A percentile compares a stretch with the other conserved stretches of the same genome.
Evolutionary conservation across 2,329 filamentous ascomycete species (phyloP).

Genomic region (Aspergillus aculeatinus): DNA sequence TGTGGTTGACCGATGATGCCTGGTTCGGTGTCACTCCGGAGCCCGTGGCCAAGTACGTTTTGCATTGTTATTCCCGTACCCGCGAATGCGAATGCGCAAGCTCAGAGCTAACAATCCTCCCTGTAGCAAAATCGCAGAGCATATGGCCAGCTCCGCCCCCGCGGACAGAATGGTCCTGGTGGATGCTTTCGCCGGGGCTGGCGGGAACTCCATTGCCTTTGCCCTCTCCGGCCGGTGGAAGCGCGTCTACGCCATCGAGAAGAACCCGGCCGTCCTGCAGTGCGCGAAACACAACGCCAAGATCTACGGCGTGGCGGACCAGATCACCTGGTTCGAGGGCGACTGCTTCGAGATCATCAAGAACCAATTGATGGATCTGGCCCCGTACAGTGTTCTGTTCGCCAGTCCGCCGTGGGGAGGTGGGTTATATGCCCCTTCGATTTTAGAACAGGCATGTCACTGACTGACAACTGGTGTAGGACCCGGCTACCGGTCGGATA

Average conservation of each 20-base stretch:
- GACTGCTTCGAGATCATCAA: conserved; percentile 77
- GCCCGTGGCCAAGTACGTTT: conserved; percentile 71
- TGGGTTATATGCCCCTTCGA: conserved; percentile 32
- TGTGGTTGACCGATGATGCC: conserved; percentile 87
- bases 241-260: conserved; percentile 84
- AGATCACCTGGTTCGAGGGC: conserved; percentile 81
- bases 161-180: conserved; percentile 66
- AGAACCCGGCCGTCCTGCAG: conserved; percentile 72
- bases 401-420: conserved; percentile 74
- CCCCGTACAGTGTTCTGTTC: conserved; percentile 61
- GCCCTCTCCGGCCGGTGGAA: conserved; percentile 77
- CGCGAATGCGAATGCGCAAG: no score
- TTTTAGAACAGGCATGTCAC: not conserved
- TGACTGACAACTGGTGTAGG: conserved; percentile 42
- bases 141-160: conserved; percentile 61
- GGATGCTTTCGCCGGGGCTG: conserved; percentile 87
- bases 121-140: conserved; percentile 74
- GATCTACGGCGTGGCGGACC: conserved; percentile 74
- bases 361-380: conserved; percentile 49
- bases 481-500: conserved; percentile 61
- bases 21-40: conserved; percentile 98
- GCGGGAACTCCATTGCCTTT: conserved; percentile 94
- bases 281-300: conserved; percentile 92
- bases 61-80: conserved; percentile 22
- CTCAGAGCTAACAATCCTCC: not conserved